These are phyloP conservation scores for Hsuehochloa calcarea DNA, from an alignment of 176 grass and related monocot genomes.

Conservation along the genomic window DNA sequence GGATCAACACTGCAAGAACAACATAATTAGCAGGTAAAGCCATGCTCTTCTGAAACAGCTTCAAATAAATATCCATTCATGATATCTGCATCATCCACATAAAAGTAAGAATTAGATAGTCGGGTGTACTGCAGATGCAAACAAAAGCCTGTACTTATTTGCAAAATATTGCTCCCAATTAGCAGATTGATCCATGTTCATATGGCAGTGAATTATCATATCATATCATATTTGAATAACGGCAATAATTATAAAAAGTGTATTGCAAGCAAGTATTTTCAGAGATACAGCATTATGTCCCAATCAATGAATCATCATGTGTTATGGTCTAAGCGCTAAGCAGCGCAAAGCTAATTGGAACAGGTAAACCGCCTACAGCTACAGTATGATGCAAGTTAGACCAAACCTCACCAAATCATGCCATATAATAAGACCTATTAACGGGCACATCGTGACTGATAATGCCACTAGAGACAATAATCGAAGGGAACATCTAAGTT, in stretches of 20 bases:
- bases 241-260: background rate
- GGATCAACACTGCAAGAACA: background rate
- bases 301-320: background rate
- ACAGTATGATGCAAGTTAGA: background rate
- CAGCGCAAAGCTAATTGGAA: background rate
- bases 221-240: conserved; percentile 1
- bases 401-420: background rate
- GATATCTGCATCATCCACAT: conserved; percentile 30
- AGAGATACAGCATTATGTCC: too few species aligned
- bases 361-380: background rate
- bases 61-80: background rate
- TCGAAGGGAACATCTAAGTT: background rate
- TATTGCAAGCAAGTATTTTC: background rate
- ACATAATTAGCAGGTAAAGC: background rate
- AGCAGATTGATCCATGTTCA: background rate
- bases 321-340: background rate
- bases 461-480: background rate
- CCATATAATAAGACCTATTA: background rate
- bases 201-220: background rate
- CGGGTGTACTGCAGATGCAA: background rate
- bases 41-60: conserved; percentile 18
- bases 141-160: background rate
- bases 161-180: background rate
- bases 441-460: background rate
- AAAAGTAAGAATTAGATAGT: conserved; percentile 3